phyloP scores from a whole-genome alignment of 208 protist species.

The Acanthamoeba royreba region DNA sequence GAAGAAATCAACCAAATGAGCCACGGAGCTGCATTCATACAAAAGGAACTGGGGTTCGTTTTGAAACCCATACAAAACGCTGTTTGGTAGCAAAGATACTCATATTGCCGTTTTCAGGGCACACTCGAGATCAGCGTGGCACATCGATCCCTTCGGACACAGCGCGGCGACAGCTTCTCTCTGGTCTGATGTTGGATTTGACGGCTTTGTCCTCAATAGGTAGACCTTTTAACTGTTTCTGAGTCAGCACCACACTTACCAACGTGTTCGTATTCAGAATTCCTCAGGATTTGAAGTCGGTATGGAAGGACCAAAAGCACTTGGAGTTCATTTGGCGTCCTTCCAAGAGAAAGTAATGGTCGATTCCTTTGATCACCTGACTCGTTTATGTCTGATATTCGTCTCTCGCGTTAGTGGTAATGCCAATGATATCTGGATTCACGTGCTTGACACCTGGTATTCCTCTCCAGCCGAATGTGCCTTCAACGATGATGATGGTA shows the following conservation, averaged over 20 bases:
- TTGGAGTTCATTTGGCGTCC: slow-evolving; percentile 67
- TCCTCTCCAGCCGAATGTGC: background rate
- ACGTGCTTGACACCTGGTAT: slow-evolving; percentile 45
- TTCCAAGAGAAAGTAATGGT: background rate
- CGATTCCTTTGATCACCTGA: background rate
- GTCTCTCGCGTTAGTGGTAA: background rate
- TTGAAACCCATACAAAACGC: too few relatives aligned
- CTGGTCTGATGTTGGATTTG: slow-evolving; percentile 7
- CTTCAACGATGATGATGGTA: background rate
- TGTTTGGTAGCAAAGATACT: too few relatives aligned
- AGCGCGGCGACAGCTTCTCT: background rate
- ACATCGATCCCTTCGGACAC: slow-evolving; percentile 17
- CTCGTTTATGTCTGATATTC: background rate
- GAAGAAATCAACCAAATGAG: background rate
- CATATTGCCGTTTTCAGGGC: too few relatives aligned
- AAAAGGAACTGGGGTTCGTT: background rate
- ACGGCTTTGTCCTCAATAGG: slow-evolving; percentile 11
- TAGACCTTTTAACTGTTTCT: background rate
- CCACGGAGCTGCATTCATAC: background rate
- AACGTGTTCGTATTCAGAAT: background rate
- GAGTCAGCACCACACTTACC: too few relatives aligned
- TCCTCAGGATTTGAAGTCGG: background rate
- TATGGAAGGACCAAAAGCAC: background rate
- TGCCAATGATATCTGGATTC: slow-evolving; percentile 51
- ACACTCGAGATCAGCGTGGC: background rate